phyloP scores from a whole-genome alignment of 169 alveolate species.

The Plasmodium malariae region DNA sequence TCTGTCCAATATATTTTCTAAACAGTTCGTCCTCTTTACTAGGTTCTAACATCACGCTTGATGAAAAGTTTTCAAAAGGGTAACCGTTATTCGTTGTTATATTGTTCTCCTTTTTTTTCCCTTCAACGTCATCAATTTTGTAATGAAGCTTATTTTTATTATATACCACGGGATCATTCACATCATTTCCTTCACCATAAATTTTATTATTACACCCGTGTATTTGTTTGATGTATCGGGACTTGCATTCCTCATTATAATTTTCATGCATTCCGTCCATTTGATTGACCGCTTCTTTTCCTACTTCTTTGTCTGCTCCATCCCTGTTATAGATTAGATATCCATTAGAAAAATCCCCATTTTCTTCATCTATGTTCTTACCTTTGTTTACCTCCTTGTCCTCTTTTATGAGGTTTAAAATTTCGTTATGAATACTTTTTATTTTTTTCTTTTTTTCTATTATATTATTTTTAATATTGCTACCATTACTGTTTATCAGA shows the following conservation, averaged over 20 bases:
- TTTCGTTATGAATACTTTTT: constrained; percentile 63
- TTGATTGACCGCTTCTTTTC: neutral
- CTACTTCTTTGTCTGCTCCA: neutral
- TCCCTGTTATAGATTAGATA: neutral
- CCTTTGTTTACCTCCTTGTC: constrained; percentile 1
- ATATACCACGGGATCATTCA: neutral
- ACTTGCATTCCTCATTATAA: too few species aligned
- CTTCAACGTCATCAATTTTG: neutral
- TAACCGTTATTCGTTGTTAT: neutral
- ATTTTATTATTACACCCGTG: neutral
- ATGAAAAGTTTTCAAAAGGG: constrained; percentile 6
- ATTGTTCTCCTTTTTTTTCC: neutral
- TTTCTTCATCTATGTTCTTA: neutral
- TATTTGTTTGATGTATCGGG: too few species aligned
- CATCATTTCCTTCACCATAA: neutral
- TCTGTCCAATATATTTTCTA: neutral
- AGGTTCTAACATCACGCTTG: neutral
- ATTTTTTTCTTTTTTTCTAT: constrained; percentile 46
- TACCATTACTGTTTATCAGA: neutral
- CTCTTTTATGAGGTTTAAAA: constrained; percentile 36
- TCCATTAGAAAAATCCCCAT: neutral
- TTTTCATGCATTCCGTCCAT: neutral
- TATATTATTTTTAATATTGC: constrained; percentile 26
- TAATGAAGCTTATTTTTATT: neutral
- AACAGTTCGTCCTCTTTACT: neutral